Evolutionary conservation across 305 asterid genomes (phyloP), one percentile per base, ranked within the genome.

Genomic region (Fraxinus sp.): DNA sequence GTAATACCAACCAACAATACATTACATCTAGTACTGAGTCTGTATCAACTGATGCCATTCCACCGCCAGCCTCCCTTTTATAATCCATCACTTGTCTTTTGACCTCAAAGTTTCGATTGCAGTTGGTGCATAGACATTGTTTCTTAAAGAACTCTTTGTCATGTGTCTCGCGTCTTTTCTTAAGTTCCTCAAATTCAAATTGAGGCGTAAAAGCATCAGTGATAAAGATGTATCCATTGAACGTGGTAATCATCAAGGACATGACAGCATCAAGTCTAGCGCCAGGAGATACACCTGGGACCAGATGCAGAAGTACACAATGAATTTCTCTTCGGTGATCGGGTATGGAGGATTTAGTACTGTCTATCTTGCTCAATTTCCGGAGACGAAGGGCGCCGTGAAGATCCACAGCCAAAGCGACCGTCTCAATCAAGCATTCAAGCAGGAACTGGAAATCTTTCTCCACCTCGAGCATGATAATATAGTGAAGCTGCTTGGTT

Each of bases 291-390:
- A 81, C 39, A 77, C 77, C n/a, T 83, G 85, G 66, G 43, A 49
- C 16, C 82, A 89, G 33, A 78, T 85, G 74, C 77, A 81, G 68
- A 83, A 18, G 14, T 33, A 55, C 68, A 83, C 90, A 9, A 55
- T 39, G 35, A 81, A 79, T 75, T 89, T 87, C 85, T 85, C 90
- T 5, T 26, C 70, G 22, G 84, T 87, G 14, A 78, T 89, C 11
- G 91, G 87, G 13, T 80, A 71, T 22, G 91, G 90, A 4, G 91
- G 91, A 24, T 89, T 85, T 62, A 89, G 91, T 80, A 87, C 80
- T 16, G 91, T 89, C 0, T 89, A 85, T 81, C 83, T 89, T 3
- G 90, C 86, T 36, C 80, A 77, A 14, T 85, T 82, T 36, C 83
- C 86, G 10, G 78, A 86, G 28, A 28, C 85, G 0, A 83, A 4